Conservation (phyloP, 768 basidiomycete species). For the Daedaleopsis nitida region DNA sequence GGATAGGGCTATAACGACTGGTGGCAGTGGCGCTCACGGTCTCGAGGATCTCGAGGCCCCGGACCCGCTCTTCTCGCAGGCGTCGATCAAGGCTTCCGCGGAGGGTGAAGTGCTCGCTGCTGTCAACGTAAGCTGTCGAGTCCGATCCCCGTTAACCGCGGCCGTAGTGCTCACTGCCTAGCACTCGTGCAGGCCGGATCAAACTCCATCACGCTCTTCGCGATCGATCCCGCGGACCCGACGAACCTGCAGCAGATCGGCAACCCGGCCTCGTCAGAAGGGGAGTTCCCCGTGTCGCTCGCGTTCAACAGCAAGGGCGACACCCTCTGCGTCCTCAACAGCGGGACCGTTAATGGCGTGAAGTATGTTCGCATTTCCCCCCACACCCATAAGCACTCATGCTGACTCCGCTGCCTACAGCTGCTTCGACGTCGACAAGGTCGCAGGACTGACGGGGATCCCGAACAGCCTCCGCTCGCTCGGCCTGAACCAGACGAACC, state of each 20-base stretch:
- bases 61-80: conserved; percentile 25
- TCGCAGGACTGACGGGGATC: conserved; percentile 41
- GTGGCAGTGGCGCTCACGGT: conserved; percentile 24
- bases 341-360: conserved; percentile 46
- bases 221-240: conserved; percentile 27
- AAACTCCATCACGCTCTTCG: conserved; percentile 30
- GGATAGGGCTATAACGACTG: conserved; percentile 20
- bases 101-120: conserved; percentile 24
- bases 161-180: neutral
- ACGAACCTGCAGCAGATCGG: conserved; percentile 26
- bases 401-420: conserved; percentile 23
- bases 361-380: conserved; percentile 25
- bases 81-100: conserved; percentile 24
- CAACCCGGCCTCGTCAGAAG: conserved; percentile 24
- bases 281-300: conserved; percentile 33
- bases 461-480: conserved; percentile 45
- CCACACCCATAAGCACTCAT: neutral
- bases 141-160: neutral
- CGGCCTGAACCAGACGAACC: conserved; percentile 52
- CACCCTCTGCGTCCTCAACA: conserved; percentile 37
- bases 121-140: conserved; percentile 19
- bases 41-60: conserved; percentile 19
- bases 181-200: conserved; percentile 25
- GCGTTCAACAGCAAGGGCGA: conserved; percentile 20
- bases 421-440: conserved; percentile 47